Conservation (phyloP, 148 eudicot genomes). For the Chenopodium suecicum region DNA sequence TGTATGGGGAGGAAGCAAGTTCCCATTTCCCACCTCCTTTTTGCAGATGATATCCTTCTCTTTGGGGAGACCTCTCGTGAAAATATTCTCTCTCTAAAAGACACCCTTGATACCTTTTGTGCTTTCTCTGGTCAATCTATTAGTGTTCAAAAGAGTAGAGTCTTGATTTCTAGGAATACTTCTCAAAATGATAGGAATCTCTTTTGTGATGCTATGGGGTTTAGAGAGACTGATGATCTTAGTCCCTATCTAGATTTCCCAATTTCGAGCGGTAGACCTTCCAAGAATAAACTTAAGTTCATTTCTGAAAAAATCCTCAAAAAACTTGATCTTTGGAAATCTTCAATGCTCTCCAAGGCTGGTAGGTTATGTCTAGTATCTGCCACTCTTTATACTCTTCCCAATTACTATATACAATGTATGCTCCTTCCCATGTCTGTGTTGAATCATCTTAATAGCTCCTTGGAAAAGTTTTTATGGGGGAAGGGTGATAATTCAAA, state of each 20-base stretch:
- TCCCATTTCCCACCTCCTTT: neutral
- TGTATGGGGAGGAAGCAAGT: neutral
- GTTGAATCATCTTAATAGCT: neutral
- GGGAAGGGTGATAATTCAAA: neutral
- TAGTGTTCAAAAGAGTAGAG: neutral
- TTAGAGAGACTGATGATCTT: neutral
- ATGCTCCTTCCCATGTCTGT: neutral
- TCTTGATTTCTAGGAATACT: neutral
- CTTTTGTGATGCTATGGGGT: neutral
- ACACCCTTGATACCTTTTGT: neutral
- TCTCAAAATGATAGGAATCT: fast-evolving
- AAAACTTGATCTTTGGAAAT: neutral
- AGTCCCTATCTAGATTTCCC: neutral
- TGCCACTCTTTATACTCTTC: neutral
- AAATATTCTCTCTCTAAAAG: neutral
- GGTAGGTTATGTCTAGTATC: neutral
- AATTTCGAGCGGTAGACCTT: neutral
- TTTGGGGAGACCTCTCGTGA: neutral
- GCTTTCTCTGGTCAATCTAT: neutral
- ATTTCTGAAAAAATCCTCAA: neutral
- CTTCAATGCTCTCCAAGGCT: neutral
- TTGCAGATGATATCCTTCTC: neutral
- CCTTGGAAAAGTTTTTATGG: neutral
- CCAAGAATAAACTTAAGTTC: neutral
- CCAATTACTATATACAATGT: neutral